phyloP scores from a whole-genome alignment of 495 filamentous ascomycete genomes.

The Neurospora discreta region DNA sequence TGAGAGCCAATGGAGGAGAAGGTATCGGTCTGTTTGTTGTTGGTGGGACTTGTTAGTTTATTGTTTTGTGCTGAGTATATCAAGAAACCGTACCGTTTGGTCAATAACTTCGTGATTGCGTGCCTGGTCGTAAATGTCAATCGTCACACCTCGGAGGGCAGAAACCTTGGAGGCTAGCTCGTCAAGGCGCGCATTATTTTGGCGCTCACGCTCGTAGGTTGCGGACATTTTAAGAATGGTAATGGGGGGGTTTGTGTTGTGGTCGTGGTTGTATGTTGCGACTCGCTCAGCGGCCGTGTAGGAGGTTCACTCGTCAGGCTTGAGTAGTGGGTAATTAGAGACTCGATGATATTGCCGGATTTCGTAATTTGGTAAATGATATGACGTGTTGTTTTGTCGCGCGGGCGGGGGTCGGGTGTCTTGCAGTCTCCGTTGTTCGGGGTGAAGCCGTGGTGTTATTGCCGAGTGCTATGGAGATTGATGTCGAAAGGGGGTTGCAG shows the following conservation, averaged over 20 bases:
- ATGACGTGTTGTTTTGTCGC: not conserved
- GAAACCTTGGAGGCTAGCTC: slow-evolving; percentile 85
- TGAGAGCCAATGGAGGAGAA: slow-evolving; percentile 50
- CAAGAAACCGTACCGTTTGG: slow-evolving; percentile 50
- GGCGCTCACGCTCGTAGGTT: slow-evolving; percentile 87
- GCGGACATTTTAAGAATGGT: slow-evolving; percentile 58
- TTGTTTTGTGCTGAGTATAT: not conserved
- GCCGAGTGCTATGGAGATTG: not conserved
- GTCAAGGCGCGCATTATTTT: slow-evolving; percentile 92
- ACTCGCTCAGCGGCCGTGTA: not conserved
- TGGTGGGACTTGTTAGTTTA: not conserved
- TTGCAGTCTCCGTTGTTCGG: not conserved
- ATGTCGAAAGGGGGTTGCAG: not conserved
- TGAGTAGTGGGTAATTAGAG: not conserved
- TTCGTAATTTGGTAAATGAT: not conserved
- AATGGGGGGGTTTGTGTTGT: not conserved
- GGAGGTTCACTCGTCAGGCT: not conserved
- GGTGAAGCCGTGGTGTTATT: not conserved
- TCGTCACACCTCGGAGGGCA: slow-evolving; percentile 87
- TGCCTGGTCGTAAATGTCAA: slow-evolving; percentile 95
- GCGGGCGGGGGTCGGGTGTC: not conserved
- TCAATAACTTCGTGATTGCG: slow-evolving; percentile 79
- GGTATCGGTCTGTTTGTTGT: slow-evolving; percentile 33
- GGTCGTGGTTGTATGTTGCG: not conserved
- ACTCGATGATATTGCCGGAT: not conserved